phyloP scores from a whole-genome alignment of 2,329 filamentous ascomycete species.

The Xylaria sp. region DNA sequence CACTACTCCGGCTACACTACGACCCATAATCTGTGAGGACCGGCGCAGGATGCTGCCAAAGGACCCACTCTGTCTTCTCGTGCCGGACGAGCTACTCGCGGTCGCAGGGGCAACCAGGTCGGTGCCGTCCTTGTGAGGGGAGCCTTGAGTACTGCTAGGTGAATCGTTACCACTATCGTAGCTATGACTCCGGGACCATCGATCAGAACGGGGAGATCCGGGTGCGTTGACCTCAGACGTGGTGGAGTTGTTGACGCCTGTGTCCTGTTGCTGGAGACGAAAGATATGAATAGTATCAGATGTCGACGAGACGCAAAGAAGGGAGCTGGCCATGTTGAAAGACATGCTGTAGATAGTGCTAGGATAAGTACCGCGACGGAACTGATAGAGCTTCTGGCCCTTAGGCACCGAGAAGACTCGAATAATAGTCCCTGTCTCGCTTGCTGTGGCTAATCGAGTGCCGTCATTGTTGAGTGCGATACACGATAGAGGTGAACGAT shows the following conservation, averaged over 20 bases:
- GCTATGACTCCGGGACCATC: constrained; percentile 64
- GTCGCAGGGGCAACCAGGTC: constrained; percentile 51
- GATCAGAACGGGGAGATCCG: constrained; percentile 57
- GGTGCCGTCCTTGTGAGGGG: constrained; percentile 59
- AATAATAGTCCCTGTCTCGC: constrained; percentile 97
- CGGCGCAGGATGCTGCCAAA: constrained; percentile 92
- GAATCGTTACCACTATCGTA: constrained; percentile 68
- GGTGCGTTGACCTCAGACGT: constrained; percentile 53
- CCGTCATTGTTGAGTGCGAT: constrained; percentile 94
- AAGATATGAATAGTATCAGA: constrained; percentile 98
- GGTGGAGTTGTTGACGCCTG: constrained; percentile 51
- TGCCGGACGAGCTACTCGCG: constrained; percentile 46
- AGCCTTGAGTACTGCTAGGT: constrained; percentile 55
- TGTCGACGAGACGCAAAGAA: constrained; percentile 94
- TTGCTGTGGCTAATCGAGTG: constrained; percentile 90
- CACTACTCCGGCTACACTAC: constrained; percentile 86
- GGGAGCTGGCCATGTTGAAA: constrained; percentile 92
- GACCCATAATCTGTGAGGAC: constrained; percentile 93
- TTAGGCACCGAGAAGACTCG: constrained; percentile 92
- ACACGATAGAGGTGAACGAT: constrained; percentile 88
- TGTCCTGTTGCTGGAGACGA: constrained; percentile 68
- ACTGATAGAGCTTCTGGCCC: constrained; percentile 94
- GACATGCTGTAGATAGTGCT: constrained; percentile 98
- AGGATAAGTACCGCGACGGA: constrained; percentile 93
- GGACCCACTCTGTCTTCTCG: constrained; percentile 73